Conservation (phyloP, 2,329 filamentous ascomycete genomes). For the Cercospora sp. region DNA sequence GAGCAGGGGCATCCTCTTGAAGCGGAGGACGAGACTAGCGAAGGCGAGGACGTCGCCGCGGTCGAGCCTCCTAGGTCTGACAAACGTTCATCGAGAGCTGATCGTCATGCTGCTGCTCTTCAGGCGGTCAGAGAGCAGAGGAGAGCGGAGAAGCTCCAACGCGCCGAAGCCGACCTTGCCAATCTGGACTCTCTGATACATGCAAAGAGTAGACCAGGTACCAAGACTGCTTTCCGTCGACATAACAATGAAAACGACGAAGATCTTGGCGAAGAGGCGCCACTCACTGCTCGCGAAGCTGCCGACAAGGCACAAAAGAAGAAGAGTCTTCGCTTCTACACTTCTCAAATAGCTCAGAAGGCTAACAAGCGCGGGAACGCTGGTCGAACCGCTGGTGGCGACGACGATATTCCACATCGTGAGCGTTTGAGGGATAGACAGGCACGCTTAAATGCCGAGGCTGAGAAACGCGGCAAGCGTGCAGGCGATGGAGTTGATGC, state of each 20-base stretch:
- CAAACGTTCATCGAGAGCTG: constrained; percentile 50
- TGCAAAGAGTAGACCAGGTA: constrained; percentile 29
- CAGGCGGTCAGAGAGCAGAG: constrained; percentile 57
- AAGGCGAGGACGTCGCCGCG: constrained; percentile 18
- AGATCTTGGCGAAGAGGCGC: constrained; percentile 90
- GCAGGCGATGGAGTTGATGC: constrained; percentile 58
- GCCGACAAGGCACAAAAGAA: constrained; percentile 87
- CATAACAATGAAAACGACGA: constrained; percentile 64
- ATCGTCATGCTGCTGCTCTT: constrained; percentile 54
- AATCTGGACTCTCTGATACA: constrained; percentile 66
- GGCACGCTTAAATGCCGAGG: constrained; percentile 82
- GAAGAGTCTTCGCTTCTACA: constrained; percentile 95
- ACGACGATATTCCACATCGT: constrained; percentile 80
- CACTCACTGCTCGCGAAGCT: constrained; percentile 73
- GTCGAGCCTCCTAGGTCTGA: constrained; percentile 35
- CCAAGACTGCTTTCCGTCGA: constrained; percentile 20
- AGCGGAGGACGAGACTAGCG: constrained; percentile 15
- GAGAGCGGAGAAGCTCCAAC: constrained; percentile 55
- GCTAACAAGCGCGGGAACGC: constrained; percentile 78
- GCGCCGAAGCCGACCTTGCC: constrained; percentile 70
- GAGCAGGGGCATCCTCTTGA: constrained; percentile 4
- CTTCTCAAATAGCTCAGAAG: constrained; percentile 94
- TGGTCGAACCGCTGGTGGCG: constrained; percentile 73
- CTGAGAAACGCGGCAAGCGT: constrained; percentile 76
- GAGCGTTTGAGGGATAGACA: constrained; percentile 86